These are phyloP conservation scores for Leccinum laetum DNA, from an alignment of 1,284 basidiomycete genomes.

Conservation along the genomic window DNA sequence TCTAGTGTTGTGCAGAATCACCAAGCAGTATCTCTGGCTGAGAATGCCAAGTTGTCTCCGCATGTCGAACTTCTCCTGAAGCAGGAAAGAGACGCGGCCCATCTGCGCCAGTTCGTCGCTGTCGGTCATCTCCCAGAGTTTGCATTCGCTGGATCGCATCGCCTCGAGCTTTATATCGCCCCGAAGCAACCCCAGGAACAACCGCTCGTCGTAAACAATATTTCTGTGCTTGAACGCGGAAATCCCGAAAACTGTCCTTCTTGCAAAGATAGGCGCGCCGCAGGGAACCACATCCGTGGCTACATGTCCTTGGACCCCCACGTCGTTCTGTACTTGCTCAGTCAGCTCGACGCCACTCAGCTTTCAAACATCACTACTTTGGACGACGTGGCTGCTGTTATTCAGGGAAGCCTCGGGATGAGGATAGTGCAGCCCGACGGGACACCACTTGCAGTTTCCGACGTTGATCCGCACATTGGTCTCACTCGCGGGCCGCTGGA, in stretches of 20 bases:
- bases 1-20: neutral
- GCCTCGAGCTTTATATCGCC: constrained; percentile 18
- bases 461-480: neutral
- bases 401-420: constrained; percentile 11
- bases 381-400: neutral
- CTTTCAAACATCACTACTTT: constrained; percentile 3
- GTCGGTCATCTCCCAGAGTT: constrained; percentile 18
- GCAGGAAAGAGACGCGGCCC: neutral
- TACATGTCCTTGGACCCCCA: constrained; percentile 17
- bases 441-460: constrained; percentile 5
- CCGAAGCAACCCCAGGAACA: neutral
- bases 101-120: constrained; percentile 12
- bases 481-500: neutral
- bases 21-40: neutral
- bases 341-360: neutral
- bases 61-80: constrained; percentile 12
- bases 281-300: constrained; percentile 15
- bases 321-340: constrained; percentile 14
- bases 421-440: constrained; percentile 20
- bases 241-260: constrained; percentile 9
- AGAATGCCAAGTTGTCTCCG: neutral
- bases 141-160: constrained; percentile 18
- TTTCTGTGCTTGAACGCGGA: constrained; percentile 14
- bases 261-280: constrained; percentile 11
- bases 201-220: constrained; percentile 13